Conservation (phyloP, 2,329 filamentous ascomycete species). For the Phoma sp. region DNA sequence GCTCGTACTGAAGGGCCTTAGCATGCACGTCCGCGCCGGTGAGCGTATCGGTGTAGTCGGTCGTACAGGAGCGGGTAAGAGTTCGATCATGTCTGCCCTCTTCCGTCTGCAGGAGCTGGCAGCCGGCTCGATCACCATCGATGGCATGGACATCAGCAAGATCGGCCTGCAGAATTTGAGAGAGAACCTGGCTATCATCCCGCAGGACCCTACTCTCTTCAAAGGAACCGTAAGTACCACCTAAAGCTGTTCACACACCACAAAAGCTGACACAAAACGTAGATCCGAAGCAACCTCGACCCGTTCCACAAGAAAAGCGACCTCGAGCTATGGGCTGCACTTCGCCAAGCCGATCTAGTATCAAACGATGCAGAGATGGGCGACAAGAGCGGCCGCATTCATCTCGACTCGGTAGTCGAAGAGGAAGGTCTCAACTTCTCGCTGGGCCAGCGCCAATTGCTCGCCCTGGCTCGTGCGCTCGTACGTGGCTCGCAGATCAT, state of each 20-base stretch:
- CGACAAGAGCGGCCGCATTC: slow-evolving; percentile 65
- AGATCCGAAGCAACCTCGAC: slow-evolving; percentile 76
- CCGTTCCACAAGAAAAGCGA: slow-evolving; percentile 81
- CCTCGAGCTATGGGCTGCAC: slow-evolving; percentile 76
- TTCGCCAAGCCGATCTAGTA: slow-evolving; percentile 78
- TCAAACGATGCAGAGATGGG: slow-evolving; percentile 53
- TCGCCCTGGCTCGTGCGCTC: slow-evolving; percentile 82
- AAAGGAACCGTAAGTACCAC: slow-evolving; percentile 62
- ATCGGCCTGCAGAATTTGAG: slow-evolving; percentile 78
- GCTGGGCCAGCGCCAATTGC: slow-evolving; percentile 86
- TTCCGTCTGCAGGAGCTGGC: slow-evolving; percentile 69
- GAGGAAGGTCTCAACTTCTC: slow-evolving; percentile 98
- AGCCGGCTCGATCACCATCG: slow-evolving; percentile 56
- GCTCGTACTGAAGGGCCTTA: slow-evolving; percentile 56
- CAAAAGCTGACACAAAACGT: neutral
- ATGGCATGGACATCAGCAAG: slow-evolving; percentile 66
- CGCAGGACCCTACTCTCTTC: slow-evolving; percentile 84
- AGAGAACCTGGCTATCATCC: slow-evolving; percentile 79
- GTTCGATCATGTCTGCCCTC: slow-evolving; percentile 80
- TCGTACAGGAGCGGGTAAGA: slow-evolving; percentile 82
- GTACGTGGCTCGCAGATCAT: slow-evolving; percentile 90
- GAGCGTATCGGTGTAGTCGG: slow-evolving; percentile 84
- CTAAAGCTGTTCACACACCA: neutral
- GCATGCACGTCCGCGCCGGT: slow-evolving; percentile 73
- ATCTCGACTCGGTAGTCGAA: slow-evolving; percentile 84